These are phyloP conservation scores for Aspergillus costaricaensis DNA, from an alignment of 2,329 filamentous ascomycete genomes.

Conservation along the genomic window DNA sequence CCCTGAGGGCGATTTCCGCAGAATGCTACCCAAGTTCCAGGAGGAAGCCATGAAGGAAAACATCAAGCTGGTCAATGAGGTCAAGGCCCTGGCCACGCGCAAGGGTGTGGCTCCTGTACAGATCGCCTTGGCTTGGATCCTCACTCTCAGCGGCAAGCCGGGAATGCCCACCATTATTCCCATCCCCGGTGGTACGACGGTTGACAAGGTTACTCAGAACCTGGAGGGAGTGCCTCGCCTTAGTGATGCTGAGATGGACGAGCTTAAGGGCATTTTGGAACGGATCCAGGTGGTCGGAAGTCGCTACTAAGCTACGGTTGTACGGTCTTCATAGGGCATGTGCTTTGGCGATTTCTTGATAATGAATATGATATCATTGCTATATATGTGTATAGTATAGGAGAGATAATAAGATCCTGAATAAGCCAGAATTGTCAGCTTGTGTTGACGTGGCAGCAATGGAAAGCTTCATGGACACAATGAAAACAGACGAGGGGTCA, in stretches of 20 bases:
- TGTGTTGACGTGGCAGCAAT: background rate
- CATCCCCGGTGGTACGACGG: constrained; percentile 41
- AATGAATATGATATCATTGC: background rate
- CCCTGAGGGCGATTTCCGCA: constrained; percentile 50
- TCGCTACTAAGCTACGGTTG: constrained; percentile 25
- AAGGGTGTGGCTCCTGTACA: constrained; percentile 50
- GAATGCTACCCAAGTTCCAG: constrained; percentile 51
- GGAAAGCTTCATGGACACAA: constrained; percentile 19
- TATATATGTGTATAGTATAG: background rate
- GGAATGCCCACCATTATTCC: constrained; percentile 48
- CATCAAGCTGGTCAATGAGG: constrained; percentile 49
- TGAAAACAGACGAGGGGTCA: constrained; percentile 30
- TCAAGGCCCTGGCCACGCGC: constrained; percentile 47
- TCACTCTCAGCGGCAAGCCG: constrained; percentile 42
- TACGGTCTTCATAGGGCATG: too few relatives aligned
- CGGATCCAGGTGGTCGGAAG: constrained; percentile 42
- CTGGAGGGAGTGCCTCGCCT: constrained; percentile 31
- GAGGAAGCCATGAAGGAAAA: constrained; percentile 55
- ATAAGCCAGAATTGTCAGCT: background rate
- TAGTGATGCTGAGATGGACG: constrained; percentile 46
- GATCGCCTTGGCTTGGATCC: constrained; percentile 54
- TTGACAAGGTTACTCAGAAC: constrained; percentile 40
- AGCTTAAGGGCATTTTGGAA: constrained; percentile 55
- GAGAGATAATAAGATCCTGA: background rate
- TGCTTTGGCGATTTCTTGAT: too few relatives aligned